Conservation (phyloP, 2,329 filamentous ascomycete genomes). For the Epichloe brachyelytri region DNA sequence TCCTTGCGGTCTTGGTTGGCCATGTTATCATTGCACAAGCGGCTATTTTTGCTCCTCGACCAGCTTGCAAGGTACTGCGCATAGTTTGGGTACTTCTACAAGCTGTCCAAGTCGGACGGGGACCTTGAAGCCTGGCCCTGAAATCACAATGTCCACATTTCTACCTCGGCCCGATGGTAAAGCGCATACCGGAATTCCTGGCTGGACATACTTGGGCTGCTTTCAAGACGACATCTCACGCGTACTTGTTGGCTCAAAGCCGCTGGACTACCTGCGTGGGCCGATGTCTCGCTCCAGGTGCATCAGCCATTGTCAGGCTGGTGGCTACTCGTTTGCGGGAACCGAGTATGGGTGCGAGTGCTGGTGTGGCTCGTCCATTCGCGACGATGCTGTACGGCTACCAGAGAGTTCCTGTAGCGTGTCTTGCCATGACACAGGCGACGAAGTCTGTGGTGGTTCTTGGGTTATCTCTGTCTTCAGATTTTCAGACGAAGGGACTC, state of each 20-base stretch:
- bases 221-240: constrained; percentile 16
- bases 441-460: constrained; percentile 13
- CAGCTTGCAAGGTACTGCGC: not conserved
- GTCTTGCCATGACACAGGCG: constrained; percentile 9
- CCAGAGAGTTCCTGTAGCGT: constrained; percentile 14
- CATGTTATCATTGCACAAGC: constrained; percentile 18
- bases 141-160: not conserved
- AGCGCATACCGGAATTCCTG: not conserved
- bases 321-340: constrained; percentile 32
- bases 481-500: not conserved
- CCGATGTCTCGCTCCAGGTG: constrained; percentile 37
- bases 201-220: constrained; percentile 20
- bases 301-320: constrained; percentile 30
- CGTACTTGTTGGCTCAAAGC: constrained; percentile 11
- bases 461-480: constrained; percentile 15
- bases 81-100: not conserved
- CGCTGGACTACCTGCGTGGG: constrained; percentile 14
- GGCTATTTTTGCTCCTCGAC: constrained; percentile 16
- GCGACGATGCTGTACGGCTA: constrained; percentile 11
- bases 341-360: constrained; percentile 38
- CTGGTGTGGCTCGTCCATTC: constrained; percentile 30
- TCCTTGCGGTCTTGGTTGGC: constrained; percentile 19
- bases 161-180: not conserved
- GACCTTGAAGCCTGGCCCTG: not conserved
- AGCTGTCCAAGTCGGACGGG: not conserved